Conservation (phyloP, 805 yeast species). For the Barnettozyma californica region DNA sequence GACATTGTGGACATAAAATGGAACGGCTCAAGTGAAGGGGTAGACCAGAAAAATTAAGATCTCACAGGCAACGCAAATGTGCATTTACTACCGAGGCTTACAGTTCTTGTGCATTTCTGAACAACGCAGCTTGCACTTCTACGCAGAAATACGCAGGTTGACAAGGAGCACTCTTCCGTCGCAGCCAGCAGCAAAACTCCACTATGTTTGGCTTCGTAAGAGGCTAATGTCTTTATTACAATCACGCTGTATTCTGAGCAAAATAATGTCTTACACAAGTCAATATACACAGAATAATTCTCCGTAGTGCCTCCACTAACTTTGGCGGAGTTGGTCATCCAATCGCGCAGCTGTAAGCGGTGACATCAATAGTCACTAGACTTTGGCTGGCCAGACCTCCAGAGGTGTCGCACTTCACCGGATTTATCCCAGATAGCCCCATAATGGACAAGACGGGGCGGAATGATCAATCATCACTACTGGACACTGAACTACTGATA, state of each 20-base stretch:
- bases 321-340: neutral
- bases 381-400: neutral
- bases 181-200: neutral
- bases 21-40: neutral
- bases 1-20: too few species aligned
- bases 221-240: too few species aligned
- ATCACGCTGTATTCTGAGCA: too few species aligned
- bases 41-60: neutral
- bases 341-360: neutral
- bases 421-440: neutral
- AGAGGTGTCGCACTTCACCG: neutral
- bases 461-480: neutral
- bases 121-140: neutral
- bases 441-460: neutral
- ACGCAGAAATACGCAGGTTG: neutral
- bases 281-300: too few species aligned
- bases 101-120: neutral
- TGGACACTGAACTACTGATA: too few species aligned
- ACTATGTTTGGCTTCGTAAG: too few species aligned
- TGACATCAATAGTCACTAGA: slow-evolving; percentile 4
- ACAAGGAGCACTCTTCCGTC: neutral
- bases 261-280: too few species aligned
- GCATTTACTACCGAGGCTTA: neutral
- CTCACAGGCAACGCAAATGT: neutral
- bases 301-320: neutral